Evolutionary conservation across 345 rosid genomes (phyloP).

Genomic region (Aquilaria yunnanensis): DNA sequence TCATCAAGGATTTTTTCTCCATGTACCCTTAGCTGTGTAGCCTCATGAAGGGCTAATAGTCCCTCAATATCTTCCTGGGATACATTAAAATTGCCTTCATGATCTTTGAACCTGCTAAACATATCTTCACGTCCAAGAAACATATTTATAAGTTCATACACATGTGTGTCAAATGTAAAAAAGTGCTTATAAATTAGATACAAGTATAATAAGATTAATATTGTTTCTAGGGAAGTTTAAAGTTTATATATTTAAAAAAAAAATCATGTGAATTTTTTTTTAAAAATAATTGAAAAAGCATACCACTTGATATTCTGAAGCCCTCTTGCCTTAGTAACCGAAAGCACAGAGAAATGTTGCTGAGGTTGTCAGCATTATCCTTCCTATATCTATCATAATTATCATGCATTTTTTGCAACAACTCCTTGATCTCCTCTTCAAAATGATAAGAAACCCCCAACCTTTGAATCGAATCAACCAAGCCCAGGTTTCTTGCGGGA

Average conservation of each 20-base stretch:
- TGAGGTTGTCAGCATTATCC: slow-evolving; percentile 10
- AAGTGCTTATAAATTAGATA: no score
- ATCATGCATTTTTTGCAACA: slow-evolving; percentile 4
- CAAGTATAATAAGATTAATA: no score
- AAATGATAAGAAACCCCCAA: slow-evolving; percentile 46
- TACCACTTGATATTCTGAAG: slow-evolving; percentile 23
- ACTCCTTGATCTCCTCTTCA: slow-evolving; percentile 25
- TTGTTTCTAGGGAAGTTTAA: no score
- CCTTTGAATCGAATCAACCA: slow-evolving; percentile 30
- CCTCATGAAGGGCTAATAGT: slow-evolving; percentile 12
- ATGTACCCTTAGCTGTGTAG: slow-evolving; percentile 8
- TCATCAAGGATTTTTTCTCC: slow-evolving; percentile 22
- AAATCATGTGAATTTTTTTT: no score
- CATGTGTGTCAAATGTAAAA: no score
- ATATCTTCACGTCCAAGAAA: slow-evolving; percentile 12
- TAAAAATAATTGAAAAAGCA: neutral
- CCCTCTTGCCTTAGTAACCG: slow-evolving; percentile 30
- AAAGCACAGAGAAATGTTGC: slow-evolving; percentile 23
- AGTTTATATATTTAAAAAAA: no score
- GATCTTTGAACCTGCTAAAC: slow-evolving; percentile 21
- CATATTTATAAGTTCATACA: no score
- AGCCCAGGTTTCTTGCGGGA: slow-evolving; percentile 4
- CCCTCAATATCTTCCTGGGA: neutral
- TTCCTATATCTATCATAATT: neutral
- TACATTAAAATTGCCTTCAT: slow-evolving; percentile 13